These are phyloP conservation scores for Pichia cephalocereana DNA, from an alignment of 805 yeast genomes.

Conservation along the genomic window DNA sequence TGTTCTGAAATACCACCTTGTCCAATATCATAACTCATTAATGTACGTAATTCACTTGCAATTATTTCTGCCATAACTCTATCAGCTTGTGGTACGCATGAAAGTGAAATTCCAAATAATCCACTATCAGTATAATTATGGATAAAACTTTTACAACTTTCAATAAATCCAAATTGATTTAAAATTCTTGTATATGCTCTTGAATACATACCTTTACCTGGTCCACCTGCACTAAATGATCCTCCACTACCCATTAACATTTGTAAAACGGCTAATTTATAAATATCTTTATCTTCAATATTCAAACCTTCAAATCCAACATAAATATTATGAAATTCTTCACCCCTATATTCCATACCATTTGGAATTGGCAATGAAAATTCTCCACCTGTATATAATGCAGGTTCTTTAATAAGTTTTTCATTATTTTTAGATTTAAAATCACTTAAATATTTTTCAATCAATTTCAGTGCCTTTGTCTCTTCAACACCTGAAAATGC, in stretches of 20 bases:
- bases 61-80: constrained; percentile 74
- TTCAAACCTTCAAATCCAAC: constrained; percentile 85
- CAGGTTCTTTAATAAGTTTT: constrained; percentile 24
- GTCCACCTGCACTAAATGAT: constrained; percentile 97
- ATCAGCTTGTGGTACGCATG: constrained; percentile 83
- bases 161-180: constrained; percentile 86
- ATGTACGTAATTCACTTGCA: constrained; percentile 47
- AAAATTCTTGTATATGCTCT: constrained; percentile 84
- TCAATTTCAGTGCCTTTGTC: constrained; percentile 55
- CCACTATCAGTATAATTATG: constrained; percentile 89
- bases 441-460: constrained; percentile 54
- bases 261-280: constrained; percentile 84
- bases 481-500: constrained; percentile 83
- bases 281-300: constrained; percentile 74
- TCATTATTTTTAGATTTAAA: constrained; percentile 31
- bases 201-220: constrained; percentile 98
- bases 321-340: constrained; percentile 78
- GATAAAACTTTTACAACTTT: constrained; percentile 79
- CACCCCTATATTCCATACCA: constrained; percentile 52
- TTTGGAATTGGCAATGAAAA: constrained; percentile 41
- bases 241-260: constrained; percentile 94
- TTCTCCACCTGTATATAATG: constrained; percentile 55
- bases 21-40: constrained; percentile 35
- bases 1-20: constrained; percentile 53
- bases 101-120: constrained; percentile 77